Evolutionary conservation across 257 asterid genomes (phyloP).

Genomic region (Solanum chilense): DNA sequence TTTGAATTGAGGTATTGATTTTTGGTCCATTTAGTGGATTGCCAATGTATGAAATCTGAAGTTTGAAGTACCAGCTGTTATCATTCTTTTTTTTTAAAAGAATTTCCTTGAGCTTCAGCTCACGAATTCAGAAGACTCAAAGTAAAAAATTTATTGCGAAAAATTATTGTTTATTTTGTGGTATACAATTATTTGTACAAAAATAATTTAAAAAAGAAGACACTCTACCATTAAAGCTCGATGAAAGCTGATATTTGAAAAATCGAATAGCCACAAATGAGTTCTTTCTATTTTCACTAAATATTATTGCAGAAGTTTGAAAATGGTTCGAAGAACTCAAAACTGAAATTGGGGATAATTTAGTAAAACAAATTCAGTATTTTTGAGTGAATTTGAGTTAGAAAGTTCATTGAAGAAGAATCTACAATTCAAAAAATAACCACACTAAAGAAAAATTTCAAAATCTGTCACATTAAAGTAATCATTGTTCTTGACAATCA

Average conservation of each 20-base stretch:
- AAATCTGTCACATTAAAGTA: not conserved
- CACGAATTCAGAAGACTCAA: not conserved
- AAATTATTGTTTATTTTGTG: not conserved
- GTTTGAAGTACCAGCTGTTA: not conserved
- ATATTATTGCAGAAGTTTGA: not conserved
- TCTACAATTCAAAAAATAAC: not conserved
- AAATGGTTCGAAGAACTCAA: not conserved
- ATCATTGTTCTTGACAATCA: not conserved
- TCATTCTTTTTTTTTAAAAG: not conserved
- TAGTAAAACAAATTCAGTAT: not conserved
- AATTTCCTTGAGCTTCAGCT: not conserved
- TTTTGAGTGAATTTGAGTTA: not conserved
- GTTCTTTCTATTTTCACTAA: not conserved
- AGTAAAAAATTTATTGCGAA: not conserved
- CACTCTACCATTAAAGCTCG: not conserved
- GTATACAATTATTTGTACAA: not conserved
- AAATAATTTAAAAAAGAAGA: not conserved
- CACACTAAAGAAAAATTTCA: not conserved
- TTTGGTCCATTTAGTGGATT: not conserved
- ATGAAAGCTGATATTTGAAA: not conserved
- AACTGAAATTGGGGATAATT: not conserved
- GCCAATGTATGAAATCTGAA: not conserved
- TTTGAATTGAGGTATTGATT: not conserved
- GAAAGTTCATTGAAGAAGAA: not conserved
- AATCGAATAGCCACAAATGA: not conserved